Evolutionary conservation across 2,329 filamentous ascomycete genomes (phyloP), one percentile per base, ranked within the genome.

Genomic region (Epichloe uncinata): DNA sequence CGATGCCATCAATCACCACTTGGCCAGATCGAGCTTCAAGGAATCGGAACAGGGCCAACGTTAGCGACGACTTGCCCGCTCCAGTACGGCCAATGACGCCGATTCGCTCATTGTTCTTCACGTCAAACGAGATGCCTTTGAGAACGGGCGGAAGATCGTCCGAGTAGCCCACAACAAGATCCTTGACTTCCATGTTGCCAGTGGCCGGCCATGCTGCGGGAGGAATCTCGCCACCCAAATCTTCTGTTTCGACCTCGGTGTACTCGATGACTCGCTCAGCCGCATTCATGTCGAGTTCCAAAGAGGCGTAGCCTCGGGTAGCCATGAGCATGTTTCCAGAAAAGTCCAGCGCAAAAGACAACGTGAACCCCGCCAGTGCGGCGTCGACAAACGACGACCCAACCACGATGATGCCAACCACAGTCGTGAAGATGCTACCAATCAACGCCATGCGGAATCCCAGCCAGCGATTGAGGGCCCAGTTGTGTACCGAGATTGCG

Each of bases 81-180:
- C 85, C 85, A 0, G 86, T 90, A 15, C 86, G 78, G 11, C 86
- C 86, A 4, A 90, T 81, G 3, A 89, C 81, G n/a, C 85, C 85
- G 15, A 90, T 69, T 13, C 85, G 73, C 65, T 89, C 79, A 54
- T 83, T 84, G 49, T 77, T 73, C 40, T 79, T 72, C 12, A 88
- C 75, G 13, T 66, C 69, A 63, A 91, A 89, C 2, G 72, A 79
- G 16, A 90, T 69, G 0, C 81, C 81, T 61, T 79, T 85, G 2
- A 90, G 69, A 0, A 89, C 82, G 0, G 84, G 77, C 0, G 82
- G 80, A 0, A 90, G 69, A 54, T 87, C 84, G 0, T 77, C 69
- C 0, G 85, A 85, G 60, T 93, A 91, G 13, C 72, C 71, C 22
- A 87, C 83, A 0, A 84, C 82, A 0, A 94, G 73, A 50, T 87